Percentiles rank a stretch among this genome's conserved stretches.
phyloP scores from a whole-genome alignment of 2,329 filamentous ascomycete species.

The Trematosphaeria pertusa region DNA sequence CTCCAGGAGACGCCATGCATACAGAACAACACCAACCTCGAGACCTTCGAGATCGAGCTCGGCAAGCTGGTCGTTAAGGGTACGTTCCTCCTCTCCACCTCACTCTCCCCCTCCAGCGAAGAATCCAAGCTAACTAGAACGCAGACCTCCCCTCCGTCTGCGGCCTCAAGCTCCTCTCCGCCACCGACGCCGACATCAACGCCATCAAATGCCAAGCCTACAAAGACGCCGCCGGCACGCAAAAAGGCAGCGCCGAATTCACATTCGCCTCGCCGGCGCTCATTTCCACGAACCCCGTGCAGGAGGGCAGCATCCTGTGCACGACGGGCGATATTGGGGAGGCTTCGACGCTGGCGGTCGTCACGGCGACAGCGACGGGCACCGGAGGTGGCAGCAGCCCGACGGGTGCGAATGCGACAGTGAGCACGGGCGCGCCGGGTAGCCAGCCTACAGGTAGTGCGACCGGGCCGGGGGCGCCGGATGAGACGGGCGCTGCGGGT shows the following conservation, averaged over 20 bases:
- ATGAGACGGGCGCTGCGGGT: neutral
- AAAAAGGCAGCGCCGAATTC: slow-evolving; percentile 28
- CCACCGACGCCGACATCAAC: slow-evolving; percentile 19
- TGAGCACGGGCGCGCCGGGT: neutral
- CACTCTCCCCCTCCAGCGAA: neutral
- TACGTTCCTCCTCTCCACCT: slow-evolving; percentile 5
- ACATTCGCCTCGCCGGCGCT: slow-evolving; percentile 20
- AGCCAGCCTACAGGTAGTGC: neutral
- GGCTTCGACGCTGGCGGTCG: neutral
- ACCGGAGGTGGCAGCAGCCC: too few species aligned
- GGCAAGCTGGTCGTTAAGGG: slow-evolving; percentile 18
- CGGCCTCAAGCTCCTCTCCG: slow-evolving; percentile 32
- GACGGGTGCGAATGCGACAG: neutral
- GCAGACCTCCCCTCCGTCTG: slow-evolving; percentile 29
- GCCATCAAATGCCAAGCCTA: slow-evolving; percentile 30
- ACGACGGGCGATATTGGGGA: neutral
- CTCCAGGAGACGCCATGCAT: slow-evolving; percentile 23
- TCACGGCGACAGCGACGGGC: neutral
- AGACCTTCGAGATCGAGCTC: slow-evolving; percentile 20
- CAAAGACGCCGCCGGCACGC: slow-evolving; percentile 27
- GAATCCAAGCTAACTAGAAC: slow-evolving; percentile 1
- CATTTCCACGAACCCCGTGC: slow-evolving; percentile 35
- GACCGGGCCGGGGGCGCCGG: neutral
- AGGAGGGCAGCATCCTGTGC: slow-evolving; percentile 25
- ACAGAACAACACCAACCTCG: slow-evolving; percentile 13